Conservation (phyloP, 2,329 filamentous ascomycete genomes). For the Alternaria brassicae region DNA sequence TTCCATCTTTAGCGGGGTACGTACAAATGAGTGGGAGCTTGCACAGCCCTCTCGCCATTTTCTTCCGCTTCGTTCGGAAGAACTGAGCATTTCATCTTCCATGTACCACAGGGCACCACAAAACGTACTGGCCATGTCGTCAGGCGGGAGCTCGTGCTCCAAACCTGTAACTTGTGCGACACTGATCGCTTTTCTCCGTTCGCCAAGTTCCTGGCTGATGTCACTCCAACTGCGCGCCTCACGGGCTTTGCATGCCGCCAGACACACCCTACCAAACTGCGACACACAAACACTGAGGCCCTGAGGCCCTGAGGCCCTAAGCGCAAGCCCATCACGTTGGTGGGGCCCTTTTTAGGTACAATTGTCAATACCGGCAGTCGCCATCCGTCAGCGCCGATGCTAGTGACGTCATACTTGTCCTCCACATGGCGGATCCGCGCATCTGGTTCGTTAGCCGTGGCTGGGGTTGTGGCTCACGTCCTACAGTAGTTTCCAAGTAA, state of each 20-base stretch:
- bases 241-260: slow-evolving; percentile 1
- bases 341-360: slow-evolving; percentile 2
- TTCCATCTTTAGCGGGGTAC: slow-evolving; percentile 16
- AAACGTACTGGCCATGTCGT: neutral
- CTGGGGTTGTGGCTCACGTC: slow-evolving; percentile 2
- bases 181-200: neutral
- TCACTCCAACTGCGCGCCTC: neutral
- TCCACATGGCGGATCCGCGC: slow-evolving; percentile 1
- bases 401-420: slow-evolving; percentile 4
- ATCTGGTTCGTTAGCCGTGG: slow-evolving; percentile 8
- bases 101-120: slow-evolving; percentile 1
- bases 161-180: slow-evolving; percentile 3
- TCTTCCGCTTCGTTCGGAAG: neutral
- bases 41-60: neutral
- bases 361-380: slow-evolving; percentile 5
- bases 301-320: too few species aligned
- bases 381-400: slow-evolving; percentile 4
- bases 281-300: neutral
- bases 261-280: neutral
- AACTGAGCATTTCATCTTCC: neutral
- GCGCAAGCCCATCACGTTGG: neutral
- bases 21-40: slow-evolving; percentile 8
- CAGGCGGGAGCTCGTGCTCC: neutral
- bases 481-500: too few species aligned
- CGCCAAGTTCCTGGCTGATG: slow-evolving; percentile 7